A percentile compares a stretch with the other conserved stretches of the same genome.
These are phyloP conservation scores for Picochlorum sp. DNA, from an alignment of 139 green algal species.

Conservation along the genomic window DNA sequence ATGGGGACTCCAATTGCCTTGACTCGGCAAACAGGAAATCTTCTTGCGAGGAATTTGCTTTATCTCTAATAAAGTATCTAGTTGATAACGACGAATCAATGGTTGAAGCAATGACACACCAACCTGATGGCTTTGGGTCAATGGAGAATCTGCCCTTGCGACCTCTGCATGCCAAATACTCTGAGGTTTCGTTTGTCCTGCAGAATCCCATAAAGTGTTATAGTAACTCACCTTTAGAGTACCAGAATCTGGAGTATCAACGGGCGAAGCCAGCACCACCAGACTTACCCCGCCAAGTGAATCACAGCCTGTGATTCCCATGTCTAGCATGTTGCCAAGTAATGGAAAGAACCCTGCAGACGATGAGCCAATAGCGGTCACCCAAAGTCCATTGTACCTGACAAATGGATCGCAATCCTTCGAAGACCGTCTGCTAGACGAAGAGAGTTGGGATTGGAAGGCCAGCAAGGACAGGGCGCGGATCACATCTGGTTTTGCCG, in stretches of 20 bases:
- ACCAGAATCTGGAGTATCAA: conserved; percentile 12
- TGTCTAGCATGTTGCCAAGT: no score
- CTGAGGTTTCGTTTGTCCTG: conserved; percentile 47
- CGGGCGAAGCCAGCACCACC: neutral
- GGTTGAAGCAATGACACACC: neutral
- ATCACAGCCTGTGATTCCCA: neutral
- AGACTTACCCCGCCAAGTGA: neutral
- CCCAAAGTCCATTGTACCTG: no score
- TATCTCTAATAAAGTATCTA: conserved; percentile 27
- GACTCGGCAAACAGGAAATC: conserved; percentile 67
- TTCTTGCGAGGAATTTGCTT: conserved; percentile 57
- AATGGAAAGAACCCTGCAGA: no score
- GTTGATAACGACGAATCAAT: neutral
- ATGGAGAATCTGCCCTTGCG: conserved; percentile 27
- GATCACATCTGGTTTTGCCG: no score
- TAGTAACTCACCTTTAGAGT: conserved; percentile 30
- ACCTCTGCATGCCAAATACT: conserved; percentile 47
- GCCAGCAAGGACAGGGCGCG: no score
- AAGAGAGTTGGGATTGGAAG: no score
- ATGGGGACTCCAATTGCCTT: conserved; percentile 88
- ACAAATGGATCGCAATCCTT: no score
- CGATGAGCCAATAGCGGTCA: no score
- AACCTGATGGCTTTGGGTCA: neutral
- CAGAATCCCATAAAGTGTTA: conserved; percentile 27
- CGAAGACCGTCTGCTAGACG: no score